Evolutionary conservation across 2,329 filamentous ascomycete species (phyloP).

Genomic region (Penicillium sp.): DNA sequence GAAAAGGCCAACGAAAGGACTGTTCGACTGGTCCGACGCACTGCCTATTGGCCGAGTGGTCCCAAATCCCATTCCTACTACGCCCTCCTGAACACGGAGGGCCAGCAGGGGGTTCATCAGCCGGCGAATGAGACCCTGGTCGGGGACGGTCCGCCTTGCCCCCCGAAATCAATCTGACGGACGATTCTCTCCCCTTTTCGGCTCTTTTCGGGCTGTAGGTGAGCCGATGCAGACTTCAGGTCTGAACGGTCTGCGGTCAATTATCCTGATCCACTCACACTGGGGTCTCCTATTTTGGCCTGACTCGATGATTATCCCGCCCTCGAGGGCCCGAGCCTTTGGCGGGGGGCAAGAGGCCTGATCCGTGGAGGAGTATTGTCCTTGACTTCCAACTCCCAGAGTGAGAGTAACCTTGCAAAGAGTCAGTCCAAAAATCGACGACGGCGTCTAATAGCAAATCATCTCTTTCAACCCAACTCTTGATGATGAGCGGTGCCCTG

Average conservation of each 20-base stretch:
- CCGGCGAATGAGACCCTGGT: conserved; percentile 10
- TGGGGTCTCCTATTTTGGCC: neutral
- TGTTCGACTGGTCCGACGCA: conserved; percentile 8
- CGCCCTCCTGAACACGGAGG: conserved; percentile 2
- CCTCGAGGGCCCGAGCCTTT: too few species aligned
- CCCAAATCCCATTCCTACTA: neutral
- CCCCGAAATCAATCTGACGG: conserved; percentile 11
- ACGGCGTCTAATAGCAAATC: too few species aligned
- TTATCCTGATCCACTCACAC: neutral
- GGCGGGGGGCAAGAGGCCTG: too few species aligned
- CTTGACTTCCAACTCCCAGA: too few species aligned
- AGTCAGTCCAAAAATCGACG: too few species aligned
- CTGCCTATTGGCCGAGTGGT: conserved; percentile 8
- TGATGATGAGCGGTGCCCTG: too few species aligned
- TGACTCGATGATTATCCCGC: too few species aligned
- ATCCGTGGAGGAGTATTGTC: too few species aligned
- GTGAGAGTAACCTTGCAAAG: too few species aligned
- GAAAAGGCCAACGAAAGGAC: conserved; percentile 3
- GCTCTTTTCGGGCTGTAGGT: conserved; percentile 4
- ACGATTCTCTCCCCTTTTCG: conserved; percentile 2
- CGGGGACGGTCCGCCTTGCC: conserved; percentile 3
- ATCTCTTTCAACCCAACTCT: too few species aligned
- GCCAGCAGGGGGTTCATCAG: conserved; percentile 5
- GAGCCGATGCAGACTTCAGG: conserved; percentile 3
- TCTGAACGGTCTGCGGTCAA: neutral